These are phyloP conservation scores for Plectosphaerella plurivora DNA, from an alignment of 2,329 filamentous ascomycete genomes.

Conservation along the genomic window DNA sequence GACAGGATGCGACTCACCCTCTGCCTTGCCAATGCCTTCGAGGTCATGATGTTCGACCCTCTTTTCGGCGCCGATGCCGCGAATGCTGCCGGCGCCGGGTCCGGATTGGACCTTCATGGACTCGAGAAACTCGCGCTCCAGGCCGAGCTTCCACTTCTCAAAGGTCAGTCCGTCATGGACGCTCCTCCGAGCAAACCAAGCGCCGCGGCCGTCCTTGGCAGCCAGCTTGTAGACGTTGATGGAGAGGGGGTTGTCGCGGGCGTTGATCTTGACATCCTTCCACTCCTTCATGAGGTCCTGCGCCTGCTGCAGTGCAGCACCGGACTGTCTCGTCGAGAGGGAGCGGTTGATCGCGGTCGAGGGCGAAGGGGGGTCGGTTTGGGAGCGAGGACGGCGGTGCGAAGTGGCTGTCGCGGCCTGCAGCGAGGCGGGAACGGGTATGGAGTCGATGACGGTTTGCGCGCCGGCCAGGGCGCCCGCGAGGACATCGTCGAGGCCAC, in stretches of 20 bases:
- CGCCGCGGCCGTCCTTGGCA: slow-evolving; percentile 74
- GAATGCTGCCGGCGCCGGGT: slow-evolving; percentile 69
- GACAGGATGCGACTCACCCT: slow-evolving; percentile 40
- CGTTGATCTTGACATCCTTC: slow-evolving; percentile 75
- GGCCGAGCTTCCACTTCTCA: slow-evolving; percentile 69
- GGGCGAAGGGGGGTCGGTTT: slow-evolving; percentile 49
- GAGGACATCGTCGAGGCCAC: slow-evolving; percentile 50
- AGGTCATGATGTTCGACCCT: slow-evolving; percentile 60
- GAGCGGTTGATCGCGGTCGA: slow-evolving; percentile 49
- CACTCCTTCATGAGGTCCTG: slow-evolving; percentile 71
- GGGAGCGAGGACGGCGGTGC: slow-evolving; percentile 46
- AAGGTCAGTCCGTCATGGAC: slow-evolving; percentile 77
- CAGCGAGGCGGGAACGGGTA: slow-evolving; percentile 45
- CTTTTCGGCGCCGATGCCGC: slow-evolving; percentile 81
- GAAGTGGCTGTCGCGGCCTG: slow-evolving; percentile 34
- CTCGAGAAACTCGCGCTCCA: slow-evolving; percentile 76
- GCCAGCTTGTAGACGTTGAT: slow-evolving; percentile 77
- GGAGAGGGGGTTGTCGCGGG: slow-evolving; percentile 69
- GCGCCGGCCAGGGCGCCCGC: slow-evolving; percentile 59
- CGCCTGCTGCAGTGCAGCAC: slow-evolving; percentile 42
- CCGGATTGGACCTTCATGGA: slow-evolving; percentile 66
- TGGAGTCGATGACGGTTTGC: slow-evolving; percentile 70
- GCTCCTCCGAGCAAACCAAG: slow-evolving; percentile 86
- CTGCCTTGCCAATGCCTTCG: slow-evolving; percentile 56
- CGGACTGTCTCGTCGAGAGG: slow-evolving; percentile 28